A percentile compares a stretch with the other conserved stretches of the same genome.
These are phyloP conservation scores for Crithidia brevicula DNA, from an alignment of 208 protist genomes.

Conservation along the genomic window DNA sequence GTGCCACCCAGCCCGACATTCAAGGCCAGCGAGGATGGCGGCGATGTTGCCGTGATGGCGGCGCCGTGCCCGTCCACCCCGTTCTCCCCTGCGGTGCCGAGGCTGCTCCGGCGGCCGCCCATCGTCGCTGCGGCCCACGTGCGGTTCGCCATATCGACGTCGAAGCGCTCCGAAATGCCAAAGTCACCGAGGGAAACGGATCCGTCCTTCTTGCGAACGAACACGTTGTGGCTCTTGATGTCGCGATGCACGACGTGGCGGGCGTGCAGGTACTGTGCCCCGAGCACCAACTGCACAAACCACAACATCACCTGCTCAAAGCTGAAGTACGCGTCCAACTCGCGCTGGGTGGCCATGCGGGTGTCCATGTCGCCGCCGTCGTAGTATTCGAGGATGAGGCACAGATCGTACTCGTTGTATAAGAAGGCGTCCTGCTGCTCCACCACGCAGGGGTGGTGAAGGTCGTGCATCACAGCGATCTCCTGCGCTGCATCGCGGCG, in stretches of 20 bases:
- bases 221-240: slow-evolving; percentile 92
- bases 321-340: slow-evolving; percentile 70
- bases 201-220: slow-evolving; percentile 54
- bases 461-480: slow-evolving; percentile 73
- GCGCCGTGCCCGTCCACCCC: too few species aligned
- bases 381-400: slow-evolving; percentile 93
- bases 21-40: too few species aligned
- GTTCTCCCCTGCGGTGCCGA: too few species aligned
- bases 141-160: slow-evolving; percentile 46
- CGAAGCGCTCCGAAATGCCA: slow-evolving; percentile 85
- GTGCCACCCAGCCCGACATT: too few species aligned
- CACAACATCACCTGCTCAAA: slow-evolving; percentile 76
- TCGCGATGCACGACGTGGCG: slow-evolving; percentile 87
- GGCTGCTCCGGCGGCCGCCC: slow-evolving; percentile 5
- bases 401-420: slow-evolving; percentile 82
- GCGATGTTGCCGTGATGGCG: too few species aligned
- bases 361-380: slow-evolving; percentile 87
- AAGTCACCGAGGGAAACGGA: slow-evolving; percentile 88
- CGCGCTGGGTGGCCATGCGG: slow-evolving; percentile 57
- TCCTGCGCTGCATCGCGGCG: slow-evolving; percentile 78
- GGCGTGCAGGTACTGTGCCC: slow-evolving; percentile 82
- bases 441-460: slow-evolving; percentile 86
- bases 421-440: slow-evolving; percentile 81
- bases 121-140: slow-evolving; percentile 21
- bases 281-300: slow-evolving; percentile 85